phyloP scores from a whole-genome alignment of 805 yeast species.

The Candida germanica region DNA sequence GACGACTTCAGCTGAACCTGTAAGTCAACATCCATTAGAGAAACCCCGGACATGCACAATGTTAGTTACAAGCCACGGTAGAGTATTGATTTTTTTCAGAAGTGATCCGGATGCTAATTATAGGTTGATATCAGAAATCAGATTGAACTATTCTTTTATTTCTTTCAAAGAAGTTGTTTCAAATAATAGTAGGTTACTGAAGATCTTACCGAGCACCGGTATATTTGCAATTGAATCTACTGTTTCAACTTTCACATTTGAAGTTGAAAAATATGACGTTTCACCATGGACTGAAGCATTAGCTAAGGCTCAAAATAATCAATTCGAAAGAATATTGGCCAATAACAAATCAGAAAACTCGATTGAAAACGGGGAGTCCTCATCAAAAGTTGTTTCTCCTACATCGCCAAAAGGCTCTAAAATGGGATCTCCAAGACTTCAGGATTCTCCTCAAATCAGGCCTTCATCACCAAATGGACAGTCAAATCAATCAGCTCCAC shows the following conservation, averaged over 20 bases:
- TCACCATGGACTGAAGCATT: constrained; percentile 57
- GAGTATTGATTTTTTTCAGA: constrained; percentile 53
- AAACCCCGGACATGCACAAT: constrained; percentile 48
- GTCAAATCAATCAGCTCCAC: background rate
- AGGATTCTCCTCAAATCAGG: constrained; percentile 21
- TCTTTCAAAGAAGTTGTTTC: constrained; percentile 56
- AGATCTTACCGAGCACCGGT: constrained; percentile 38
- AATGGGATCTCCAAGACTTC: constrained; percentile 19
- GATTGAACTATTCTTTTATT: constrained; percentile 49
- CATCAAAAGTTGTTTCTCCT: no score
- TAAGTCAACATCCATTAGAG: constrained; percentile 26
- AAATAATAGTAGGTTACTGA: constrained; percentile 25
- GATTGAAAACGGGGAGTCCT: constrained; percentile 1
- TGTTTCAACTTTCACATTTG: constrained; percentile 54
- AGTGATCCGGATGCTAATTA: constrained; percentile 39
- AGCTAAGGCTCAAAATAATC: constrained; percentile 46
- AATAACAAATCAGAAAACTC: constrained; percentile 14
- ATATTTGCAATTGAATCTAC: constrained; percentile 57
- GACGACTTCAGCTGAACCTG: constrained; percentile 5
- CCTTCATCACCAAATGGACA: background rate
- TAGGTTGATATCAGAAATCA: constrained; percentile 53
- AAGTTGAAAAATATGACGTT: constrained; percentile 50
- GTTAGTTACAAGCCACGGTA: constrained; percentile 59
- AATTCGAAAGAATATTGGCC: constrained; percentile 42
- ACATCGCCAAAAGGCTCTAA: no score